phyloP scores from a whole-genome alignment of 192 early-diverging fungal genomes.

The Gamsiella multidivaricata region DNA sequence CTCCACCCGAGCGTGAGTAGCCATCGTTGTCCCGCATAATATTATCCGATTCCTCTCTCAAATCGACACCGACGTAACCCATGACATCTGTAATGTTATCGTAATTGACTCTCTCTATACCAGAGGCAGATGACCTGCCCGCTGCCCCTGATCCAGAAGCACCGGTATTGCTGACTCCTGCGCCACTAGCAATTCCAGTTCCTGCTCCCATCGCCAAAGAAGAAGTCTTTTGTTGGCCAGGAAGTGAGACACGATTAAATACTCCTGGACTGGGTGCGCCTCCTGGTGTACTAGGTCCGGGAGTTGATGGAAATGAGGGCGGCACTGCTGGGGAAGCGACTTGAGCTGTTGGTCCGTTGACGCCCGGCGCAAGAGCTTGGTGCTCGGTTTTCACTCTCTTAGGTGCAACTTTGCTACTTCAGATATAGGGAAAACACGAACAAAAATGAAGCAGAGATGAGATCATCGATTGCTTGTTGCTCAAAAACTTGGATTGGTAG shows the following conservation, averaged over 20 bases:
- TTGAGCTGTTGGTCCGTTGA: not conserved
- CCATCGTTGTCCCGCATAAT: conserved; percentile 60
- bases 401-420: conserved; percentile 20
- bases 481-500: too few species aligned
- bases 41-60: conserved; percentile 73
- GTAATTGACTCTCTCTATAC: conserved; percentile 56
- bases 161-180: not conserved
- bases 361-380: conserved; percentile 14
- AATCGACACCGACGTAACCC: conserved; percentile 81
- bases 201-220: conserved; percentile 8
- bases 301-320: conserved; percentile 12
- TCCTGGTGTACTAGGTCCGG: conserved; percentile 23
- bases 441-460: not conserved
- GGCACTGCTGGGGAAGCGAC: conserved; percentile 14
- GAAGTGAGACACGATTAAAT: conserved; percentile 40
- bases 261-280: conserved; percentile 23
- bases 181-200: not conserved
- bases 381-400: conserved; percentile 41
- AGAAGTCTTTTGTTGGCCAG: conserved; percentile 24
- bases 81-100: conserved; percentile 80
- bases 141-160: conserved; percentile 16
- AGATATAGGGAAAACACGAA: not conserved
- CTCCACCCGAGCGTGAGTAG: conserved; percentile 13
- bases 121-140: conserved; percentile 7
- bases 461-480: not conserved